Evolutionary conservation across 495 filamentous ascomycete species (phyloP).

Genomic region (Parathielavia appendiculata): DNA sequence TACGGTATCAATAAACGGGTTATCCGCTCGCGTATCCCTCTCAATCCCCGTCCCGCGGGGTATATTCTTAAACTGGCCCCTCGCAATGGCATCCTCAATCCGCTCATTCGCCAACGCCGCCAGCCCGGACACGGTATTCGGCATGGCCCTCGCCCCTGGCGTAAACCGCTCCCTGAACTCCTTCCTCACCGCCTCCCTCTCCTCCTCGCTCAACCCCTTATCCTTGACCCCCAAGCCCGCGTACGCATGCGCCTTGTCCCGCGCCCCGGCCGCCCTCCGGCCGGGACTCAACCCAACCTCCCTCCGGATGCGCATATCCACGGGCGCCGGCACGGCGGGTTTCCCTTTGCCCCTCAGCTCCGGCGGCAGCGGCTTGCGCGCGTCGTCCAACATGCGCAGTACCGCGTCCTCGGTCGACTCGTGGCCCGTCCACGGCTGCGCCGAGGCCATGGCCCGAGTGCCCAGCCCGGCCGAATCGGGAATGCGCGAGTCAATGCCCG

Average conservation of each 20-base stretch:
- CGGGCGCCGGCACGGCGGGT: constrained; percentile 43
- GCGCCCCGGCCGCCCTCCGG: constrained; percentile 63
- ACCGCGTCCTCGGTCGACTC: constrained; percentile 70
- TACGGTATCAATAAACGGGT: constrained; percentile 82
- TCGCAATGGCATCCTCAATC: constrained; percentile 88
- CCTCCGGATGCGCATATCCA: constrained; percentile 58
- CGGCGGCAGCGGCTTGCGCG: constrained; percentile 62
- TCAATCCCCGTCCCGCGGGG: constrained; percentile 73
- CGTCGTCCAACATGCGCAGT: constrained; percentile 83
- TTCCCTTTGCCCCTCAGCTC: constrained; percentile 41
- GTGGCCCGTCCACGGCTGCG: constrained; percentile 70
- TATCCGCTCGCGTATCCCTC: constrained; percentile 73
- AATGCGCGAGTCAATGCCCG: constrained; percentile 39
- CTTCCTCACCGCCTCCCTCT: constrained; percentile 60
- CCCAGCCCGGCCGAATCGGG: constrained; percentile 64
- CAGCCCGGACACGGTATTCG: constrained; percentile 72
- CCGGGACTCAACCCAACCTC: constrained; percentile 42
- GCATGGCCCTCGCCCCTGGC: constrained; percentile 67
- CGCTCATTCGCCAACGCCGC: constrained; percentile 83
- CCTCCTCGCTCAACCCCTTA: constrained; percentile 60
- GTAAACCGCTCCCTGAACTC: constrained; percentile 77
- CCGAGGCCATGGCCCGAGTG: constrained; percentile 64
- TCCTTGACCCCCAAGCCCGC: constrained; percentile 46
- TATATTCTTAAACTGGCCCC: constrained; percentile 87
- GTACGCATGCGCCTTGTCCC: constrained; percentile 74